Percentiles rank a stretch among this genome's conserved stretches.
These are phyloP conservation scores for Coleophoma crateriformis DNA, from an alignment of 2,329 filamentous ascomycete genomes.

Conservation along the genomic window DNA sequence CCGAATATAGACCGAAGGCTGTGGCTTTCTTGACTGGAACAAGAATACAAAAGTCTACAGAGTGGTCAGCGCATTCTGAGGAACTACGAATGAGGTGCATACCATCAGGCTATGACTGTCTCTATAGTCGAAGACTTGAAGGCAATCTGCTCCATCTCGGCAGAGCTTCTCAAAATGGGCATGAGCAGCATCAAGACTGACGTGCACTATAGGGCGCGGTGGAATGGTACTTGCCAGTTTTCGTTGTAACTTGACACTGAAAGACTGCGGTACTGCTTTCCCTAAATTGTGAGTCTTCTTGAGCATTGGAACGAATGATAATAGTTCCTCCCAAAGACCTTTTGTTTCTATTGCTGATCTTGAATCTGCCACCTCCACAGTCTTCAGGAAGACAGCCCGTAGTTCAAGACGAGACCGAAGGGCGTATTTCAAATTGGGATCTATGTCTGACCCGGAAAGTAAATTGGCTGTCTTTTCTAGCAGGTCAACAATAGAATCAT, in stretches of 20 bases:
- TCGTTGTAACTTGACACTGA: conserved; percentile 87
- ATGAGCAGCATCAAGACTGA: conserved; percentile 68
- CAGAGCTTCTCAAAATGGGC: conserved; percentile 65
- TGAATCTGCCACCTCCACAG: conserved; percentile 42
- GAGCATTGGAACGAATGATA: conserved; percentile 45
- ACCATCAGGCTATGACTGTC: conserved; percentile 68
- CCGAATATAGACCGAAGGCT: conserved; percentile 78
- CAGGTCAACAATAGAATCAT: conserved; percentile 28
- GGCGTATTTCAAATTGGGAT: conserved; percentile 40
- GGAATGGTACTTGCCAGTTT: conserved; percentile 90
- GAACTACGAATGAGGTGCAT: conserved; percentile 21
- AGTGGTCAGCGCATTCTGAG: neutral
- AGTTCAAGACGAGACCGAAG: conserved; percentile 62
- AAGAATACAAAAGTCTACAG: conserved; percentile 63
- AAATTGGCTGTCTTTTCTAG: conserved; percentile 25
- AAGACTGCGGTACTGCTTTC: conserved; percentile 66
- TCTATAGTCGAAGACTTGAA: conserved; percentile 60
- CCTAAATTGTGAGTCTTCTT: conserved; percentile 56
- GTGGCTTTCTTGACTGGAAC: conserved; percentile 74
- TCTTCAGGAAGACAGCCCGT: conserved; percentile 55
- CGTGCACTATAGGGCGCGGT: conserved; percentile 79
- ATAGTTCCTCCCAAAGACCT: conserved; percentile 33
- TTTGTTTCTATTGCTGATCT: conserved; percentile 36
- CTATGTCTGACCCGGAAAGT: conserved; percentile 16
- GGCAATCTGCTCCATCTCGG: conserved; percentile 64